Evolutionary conservation across 257 asterid genomes (phyloP).

Genomic region (Lavandula angustifolia): DNA sequence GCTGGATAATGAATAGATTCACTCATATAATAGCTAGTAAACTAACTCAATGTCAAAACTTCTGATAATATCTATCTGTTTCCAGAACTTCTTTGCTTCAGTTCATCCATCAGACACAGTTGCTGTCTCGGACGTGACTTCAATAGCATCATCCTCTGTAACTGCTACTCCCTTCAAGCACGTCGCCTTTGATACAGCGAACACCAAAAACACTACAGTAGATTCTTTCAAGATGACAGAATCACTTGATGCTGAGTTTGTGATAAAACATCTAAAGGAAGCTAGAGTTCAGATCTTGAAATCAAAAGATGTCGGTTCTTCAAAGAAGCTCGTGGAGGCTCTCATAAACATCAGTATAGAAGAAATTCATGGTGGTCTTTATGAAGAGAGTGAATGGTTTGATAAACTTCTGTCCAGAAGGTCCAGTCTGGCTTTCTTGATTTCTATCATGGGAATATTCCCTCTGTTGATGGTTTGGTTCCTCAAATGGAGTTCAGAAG

Average conservation of each 20-base stretch:
- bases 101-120: slow-evolving; percentile 31
- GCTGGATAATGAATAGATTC: slow-evolving; percentile 1
- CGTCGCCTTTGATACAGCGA: slow-evolving; percentile 14
- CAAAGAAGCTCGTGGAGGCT: slow-evolving; percentile 59
- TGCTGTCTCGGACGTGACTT: slow-evolving; percentile 41
- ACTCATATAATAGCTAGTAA: neutral
- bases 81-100: slow-evolving; percentile 41
- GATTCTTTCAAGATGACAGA: slow-evolving; percentile 29
- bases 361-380: slow-evolving; percentile 43
- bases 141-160: slow-evolving; percentile 39
- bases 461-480: slow-evolving; percentile 33
- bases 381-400: slow-evolving; percentile 46
- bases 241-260: slow-evolving; percentile 50
- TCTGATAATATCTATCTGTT: slow-evolving; percentile 21
- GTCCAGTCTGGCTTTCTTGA: slow-evolving; percentile 37
- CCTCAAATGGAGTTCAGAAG: slow-evolving; percentile 25
- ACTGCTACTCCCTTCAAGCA: slow-evolving; percentile 30
- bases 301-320: slow-evolving; percentile 44
- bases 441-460: slow-evolving; percentile 42
- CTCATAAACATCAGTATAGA: slow-evolving; percentile 40
- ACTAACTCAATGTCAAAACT: neutral
- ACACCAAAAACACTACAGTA: slow-evolving; percentile 23
- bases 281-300: slow-evolving; percentile 49
- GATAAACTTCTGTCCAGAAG: slow-evolving; percentile 37
- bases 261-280: slow-evolving; percentile 49